A percentile compares a stretch with the other conserved stretches of the same genome.
Conservation (phyloP, 805 yeast genomes). For the Alloascoidea africana region DNA sequence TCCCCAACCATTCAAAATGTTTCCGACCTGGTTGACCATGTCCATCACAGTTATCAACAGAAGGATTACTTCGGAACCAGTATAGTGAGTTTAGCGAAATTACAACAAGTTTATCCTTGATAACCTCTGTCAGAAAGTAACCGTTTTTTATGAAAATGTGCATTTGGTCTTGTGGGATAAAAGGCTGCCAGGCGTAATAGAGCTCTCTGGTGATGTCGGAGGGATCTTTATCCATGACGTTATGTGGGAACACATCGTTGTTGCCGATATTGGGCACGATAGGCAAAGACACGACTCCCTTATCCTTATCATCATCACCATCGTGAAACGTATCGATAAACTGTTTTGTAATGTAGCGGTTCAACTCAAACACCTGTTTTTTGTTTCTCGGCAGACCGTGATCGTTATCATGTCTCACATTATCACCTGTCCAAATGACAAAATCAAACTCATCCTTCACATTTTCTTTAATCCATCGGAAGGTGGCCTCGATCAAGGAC, state of each 20-base stretch:
- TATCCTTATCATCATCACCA: not conserved
- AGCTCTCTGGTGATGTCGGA: conserved; percentile 68
- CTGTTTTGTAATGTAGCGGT: conserved; percentile 34
- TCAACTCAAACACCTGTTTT: conserved; percentile 50
- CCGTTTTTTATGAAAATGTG: conserved; percentile 61
- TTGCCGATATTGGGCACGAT: conserved; percentile 64
- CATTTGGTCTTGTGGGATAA: conserved; percentile 59
- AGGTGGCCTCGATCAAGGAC: conserved; percentile 38
- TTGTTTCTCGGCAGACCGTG: conserved; percentile 58
- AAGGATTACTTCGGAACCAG: conserved; percentile 56
- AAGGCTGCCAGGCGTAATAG: conserved; percentile 52
- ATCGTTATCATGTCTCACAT: conserved; percentile 71
- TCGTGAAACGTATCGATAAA: conserved; percentile 20
- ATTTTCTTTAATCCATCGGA: conserved; percentile 47
- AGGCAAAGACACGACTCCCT: conserved; percentile 22
- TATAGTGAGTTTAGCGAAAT: conserved; percentile 63
- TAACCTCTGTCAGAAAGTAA: conserved; percentile 54
- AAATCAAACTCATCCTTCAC: conserved; percentile 64
- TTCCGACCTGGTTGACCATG: conserved; percentile 57
- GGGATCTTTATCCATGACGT: conserved; percentile 70
- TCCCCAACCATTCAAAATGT: conserved; percentile 60
- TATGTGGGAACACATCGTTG: conserved; percentile 78
- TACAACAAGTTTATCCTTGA: conserved; percentile 61
- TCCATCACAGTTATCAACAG: conserved; percentile 66
- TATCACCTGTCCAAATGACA: conserved; percentile 81